A percentile compares a stretch with the other conserved stretches of the same genome.
These are phyloP conservation scores for Pythium insidiosum DNA, from an alignment of 352 stramenopile genomes.

Conservation along the genomic window DNA sequence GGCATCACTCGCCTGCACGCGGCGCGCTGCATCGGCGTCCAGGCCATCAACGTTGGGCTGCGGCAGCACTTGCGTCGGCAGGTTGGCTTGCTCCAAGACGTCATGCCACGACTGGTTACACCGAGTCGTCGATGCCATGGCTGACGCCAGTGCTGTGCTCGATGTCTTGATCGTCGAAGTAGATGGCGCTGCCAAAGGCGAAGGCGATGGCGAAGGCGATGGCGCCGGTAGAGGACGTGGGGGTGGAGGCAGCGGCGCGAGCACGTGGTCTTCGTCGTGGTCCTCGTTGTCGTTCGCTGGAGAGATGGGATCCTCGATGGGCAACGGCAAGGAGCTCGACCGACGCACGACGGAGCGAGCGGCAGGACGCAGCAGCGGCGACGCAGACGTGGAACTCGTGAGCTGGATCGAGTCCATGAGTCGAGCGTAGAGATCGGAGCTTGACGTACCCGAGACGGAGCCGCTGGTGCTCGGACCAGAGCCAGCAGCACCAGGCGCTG, in stretches of 20 bases:
- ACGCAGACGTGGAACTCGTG: background rate
- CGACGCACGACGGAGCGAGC: constrained; percentile 1
- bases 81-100: constrained; percentile 9
- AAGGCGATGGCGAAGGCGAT: background rate
- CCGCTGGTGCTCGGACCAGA: background rate
- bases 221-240: background rate
- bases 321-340: constrained; percentile 11
- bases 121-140: background rate
- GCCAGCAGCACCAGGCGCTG: constrained; percentile 4
- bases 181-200: constrained; percentile 7
- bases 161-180: background rate
- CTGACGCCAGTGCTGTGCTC: background rate
- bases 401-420: constrained; percentile 17
- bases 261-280: no score
- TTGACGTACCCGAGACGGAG: background rate
- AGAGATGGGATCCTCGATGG: constrained; percentile 12
- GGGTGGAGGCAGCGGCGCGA: background rate
- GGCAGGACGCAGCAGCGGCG: background rate
- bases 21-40: constrained; percentile 33
- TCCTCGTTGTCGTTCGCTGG: no score
- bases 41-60: constrained; percentile 48
- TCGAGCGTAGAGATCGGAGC: constrained; percentile 14
- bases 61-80: constrained; percentile 20
- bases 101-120: background rate
- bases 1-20: constrained; percentile 51